Base-by-base conservation (phyloP, 78 protist species). In the Dictyostelium brefeldianum region DNA sequence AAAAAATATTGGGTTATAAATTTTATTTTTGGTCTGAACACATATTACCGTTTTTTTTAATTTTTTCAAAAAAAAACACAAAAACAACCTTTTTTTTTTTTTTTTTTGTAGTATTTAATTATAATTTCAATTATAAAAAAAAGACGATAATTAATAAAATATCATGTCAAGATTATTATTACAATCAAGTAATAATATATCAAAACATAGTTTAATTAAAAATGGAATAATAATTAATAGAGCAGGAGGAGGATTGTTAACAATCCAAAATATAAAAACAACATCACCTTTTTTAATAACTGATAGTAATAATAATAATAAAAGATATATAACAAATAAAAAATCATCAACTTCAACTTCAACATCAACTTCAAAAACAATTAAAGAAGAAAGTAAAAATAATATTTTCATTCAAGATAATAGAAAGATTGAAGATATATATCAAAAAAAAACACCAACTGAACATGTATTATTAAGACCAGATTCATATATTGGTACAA, bases 401-500 rank as follows among this genome's bases (percentile, higher is more conserved):
- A 36, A 36, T 36, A 36, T 36, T 36, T 36, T 36, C 43, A 36
- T 36, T 36, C 43, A 36, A 22, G 70, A n/a, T 36, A 36, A 36
- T 36, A 87, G 80, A 29, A 56, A 70, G 17, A 90, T 91, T 41
- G 98, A 97, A 75, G 95, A 97, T 43, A 89, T 79, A 25, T 98
- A 98, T 85, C 97, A 91, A 70, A 95, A 92, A 82, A 91, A 93
- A 41, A 96, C 99, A 47, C 99, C 84, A 81, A 95, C 75, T 10
- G 99, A 99, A 65, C 99, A 99, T 62, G 95, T 99, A 6, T 94
- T 99, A 12, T 79, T 90, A 17, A 70, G 99, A 5, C 99, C 99
- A 7, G 99, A 99, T 79, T 97, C 99, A 53, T 99, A 99, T 94
- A 94, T 99, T 18, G 99, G 99, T 20, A 41, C 75, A 22, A 47